Evolutionary conservation across 139 green algal species (phyloP).

Genomic region (Chlamydomonas sp.): DNA sequence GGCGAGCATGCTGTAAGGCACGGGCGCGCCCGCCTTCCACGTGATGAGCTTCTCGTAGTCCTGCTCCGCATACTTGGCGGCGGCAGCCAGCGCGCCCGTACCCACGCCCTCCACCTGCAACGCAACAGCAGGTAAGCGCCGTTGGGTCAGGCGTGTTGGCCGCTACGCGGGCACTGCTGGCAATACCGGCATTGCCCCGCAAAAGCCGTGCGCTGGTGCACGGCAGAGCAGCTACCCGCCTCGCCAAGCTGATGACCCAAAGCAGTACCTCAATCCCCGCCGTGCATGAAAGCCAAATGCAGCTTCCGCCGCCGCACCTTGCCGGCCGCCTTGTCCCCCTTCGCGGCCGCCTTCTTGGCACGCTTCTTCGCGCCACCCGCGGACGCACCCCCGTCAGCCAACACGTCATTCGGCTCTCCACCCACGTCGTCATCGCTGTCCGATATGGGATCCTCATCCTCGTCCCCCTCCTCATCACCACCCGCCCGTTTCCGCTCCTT

Average conservation of each 20-base stretch:
- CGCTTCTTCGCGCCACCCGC: neutral
- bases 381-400: neutral
- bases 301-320: neutral
- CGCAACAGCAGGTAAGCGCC: neutral
- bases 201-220: neutral
- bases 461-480: neutral
- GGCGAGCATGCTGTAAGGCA: conserved; percentile 86
- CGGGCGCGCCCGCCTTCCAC: conserved; percentile 72
- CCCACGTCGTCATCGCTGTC: conserved; percentile 14
- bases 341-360: neutral
- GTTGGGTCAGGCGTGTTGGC: neutral
- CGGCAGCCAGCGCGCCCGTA: conserved; percentile 67
- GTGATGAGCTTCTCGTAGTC: conserved; percentile 49
- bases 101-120: conserved; percentile 77
- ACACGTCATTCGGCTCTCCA: neutral
- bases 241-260: neutral
- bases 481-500: too few relatives aligned
- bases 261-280: neutral
- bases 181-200: neutral
- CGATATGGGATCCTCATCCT: conserved; percentile 32
- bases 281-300: neutral
- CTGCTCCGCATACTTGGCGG: conserved; percentile 51
- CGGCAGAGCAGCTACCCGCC: neutral
- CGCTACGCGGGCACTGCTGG: neutral
- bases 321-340: neutral